These are phyloP conservation scores for Apiospora pterosperma DNA, from an alignment of 2,329 filamentous ascomycete genomes.

Conservation along the genomic window DNA sequence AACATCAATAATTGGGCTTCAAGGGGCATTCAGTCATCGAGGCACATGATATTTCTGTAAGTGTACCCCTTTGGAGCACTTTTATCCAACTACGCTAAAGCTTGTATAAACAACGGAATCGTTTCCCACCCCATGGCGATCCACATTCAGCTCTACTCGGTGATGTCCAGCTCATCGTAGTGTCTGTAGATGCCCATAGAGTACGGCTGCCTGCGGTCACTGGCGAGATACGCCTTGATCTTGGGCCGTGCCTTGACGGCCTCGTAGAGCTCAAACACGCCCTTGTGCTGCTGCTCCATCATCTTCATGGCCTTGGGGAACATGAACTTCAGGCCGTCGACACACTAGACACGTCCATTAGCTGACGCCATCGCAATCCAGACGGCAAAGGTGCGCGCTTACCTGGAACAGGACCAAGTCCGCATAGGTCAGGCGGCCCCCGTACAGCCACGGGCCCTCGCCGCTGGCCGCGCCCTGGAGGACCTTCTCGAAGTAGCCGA, in stretches of 20 bases:
- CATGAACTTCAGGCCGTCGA: slow-evolving; percentile 60
- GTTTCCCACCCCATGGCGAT: too few relatives aligned
- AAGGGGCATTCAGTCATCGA: too few relatives aligned
- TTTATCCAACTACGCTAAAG: too few relatives aligned
- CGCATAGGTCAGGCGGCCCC: slow-evolving; percentile 63
- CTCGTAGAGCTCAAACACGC: slow-evolving; percentile 62
- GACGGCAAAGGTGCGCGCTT: slow-evolving; percentile 15
- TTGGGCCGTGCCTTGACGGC: slow-evolving; percentile 59
- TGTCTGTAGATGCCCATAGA: slow-evolving; percentile 65
- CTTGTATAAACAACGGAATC: too few relatives aligned
- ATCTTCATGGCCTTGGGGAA: slow-evolving; percentile 65
- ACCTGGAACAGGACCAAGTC: slow-evolving; percentile 74
- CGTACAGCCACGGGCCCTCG: slow-evolving; percentile 64
- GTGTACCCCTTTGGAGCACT: too few relatives aligned
- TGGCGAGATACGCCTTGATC: slow-evolving; percentile 67
- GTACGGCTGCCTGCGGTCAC: slow-evolving; percentile 60
- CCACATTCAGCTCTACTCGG: not conserved
- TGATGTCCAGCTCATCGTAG: slow-evolving; percentile 67
- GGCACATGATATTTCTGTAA: too few relatives aligned
- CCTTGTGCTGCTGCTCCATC: slow-evolving; percentile 50
- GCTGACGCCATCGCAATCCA: too few relatives aligned
- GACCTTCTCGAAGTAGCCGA: slow-evolving; percentile 67
- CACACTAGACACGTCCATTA: slow-evolving; percentile 23
- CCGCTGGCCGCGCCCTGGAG: slow-evolving; percentile 54
- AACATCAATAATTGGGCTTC: too few relatives aligned